Evolutionary conservation across 805 yeast species (phyloP).

Genomic region (Nakazawaea wyomingensis): DNA sequence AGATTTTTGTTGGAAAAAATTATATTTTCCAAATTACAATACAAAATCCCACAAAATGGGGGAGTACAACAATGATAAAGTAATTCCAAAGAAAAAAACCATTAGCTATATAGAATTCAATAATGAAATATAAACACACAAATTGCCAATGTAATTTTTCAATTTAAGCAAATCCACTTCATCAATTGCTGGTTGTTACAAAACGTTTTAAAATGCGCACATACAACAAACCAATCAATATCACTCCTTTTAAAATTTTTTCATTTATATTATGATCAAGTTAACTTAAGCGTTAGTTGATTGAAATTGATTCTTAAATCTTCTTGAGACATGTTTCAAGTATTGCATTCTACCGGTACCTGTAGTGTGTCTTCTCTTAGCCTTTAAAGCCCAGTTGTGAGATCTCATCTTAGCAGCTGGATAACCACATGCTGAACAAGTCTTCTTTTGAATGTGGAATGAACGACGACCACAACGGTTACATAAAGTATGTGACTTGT

Average conservation of each 20-base stretch:
- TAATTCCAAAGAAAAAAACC: neutral
- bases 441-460: constrained; percentile 98
- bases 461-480: constrained; percentile 99
- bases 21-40: neutral
- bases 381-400: constrained; percentile 99
- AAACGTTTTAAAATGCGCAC: too few relatives aligned
- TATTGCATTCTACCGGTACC: constrained; percentile 99
- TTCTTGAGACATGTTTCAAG: constrained; percentile 95
- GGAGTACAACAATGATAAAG: neutral
- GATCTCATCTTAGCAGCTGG: constrained; percentile 99
- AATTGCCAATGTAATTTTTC: neutral
- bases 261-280: neutral
- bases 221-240: too few relatives aligned
- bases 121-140: neutral
- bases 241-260: neutral
- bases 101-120: neutral
- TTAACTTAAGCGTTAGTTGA: constrained; percentile 28
- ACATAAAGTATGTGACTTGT: constrained; percentile 99
- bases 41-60: neutral
- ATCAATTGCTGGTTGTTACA: too few relatives aligned
- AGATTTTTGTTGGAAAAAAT: neutral
- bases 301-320: constrained; percentile 99
- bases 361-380: constrained; percentile 99
- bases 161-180: neutral
- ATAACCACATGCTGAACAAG: constrained; percentile 98